Percentiles rank a stretch among this genome's conserved stretches.
Conservation (phyloP, 768 basidiomycete genomes). For the Hericium coralloides region DNA sequence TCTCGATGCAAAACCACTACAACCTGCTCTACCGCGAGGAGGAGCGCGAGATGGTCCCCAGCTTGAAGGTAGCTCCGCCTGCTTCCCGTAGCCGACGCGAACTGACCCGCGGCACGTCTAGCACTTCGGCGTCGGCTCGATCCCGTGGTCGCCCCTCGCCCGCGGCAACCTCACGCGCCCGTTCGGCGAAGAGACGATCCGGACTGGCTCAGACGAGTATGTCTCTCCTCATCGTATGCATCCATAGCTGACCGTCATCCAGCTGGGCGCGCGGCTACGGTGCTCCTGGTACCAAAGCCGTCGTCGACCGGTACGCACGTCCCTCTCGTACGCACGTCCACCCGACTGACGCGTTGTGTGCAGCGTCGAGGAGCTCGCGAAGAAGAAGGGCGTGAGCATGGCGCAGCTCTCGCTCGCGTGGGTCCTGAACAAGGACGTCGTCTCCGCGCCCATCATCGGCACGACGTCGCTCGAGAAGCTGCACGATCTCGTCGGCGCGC, state of each 20-base stretch:
- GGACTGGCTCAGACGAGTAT: not conserved
- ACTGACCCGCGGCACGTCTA: not conserved
- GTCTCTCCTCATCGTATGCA: not conserved
- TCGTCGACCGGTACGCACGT: not conserved
- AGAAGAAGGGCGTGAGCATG: too few species aligned
- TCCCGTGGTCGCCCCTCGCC: slow-evolving; percentile 4
- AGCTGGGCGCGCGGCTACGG: not conserved
- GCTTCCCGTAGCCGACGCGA: not conserved
- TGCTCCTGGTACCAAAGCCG: not conserved
- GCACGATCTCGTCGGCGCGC: slow-evolving; percentile 1
- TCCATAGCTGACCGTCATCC: not conserved
- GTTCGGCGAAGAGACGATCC: not conserved
- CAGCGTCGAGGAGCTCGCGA: too few species aligned
- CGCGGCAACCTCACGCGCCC: slow-evolving; percentile 1
- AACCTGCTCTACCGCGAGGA: slow-evolving; percentile 30
- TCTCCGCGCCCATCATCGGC: slow-evolving; percentile 1
- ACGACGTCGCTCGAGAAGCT: slow-evolving; percentile 2
- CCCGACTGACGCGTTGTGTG: too few species aligned
- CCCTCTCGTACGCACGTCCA: not conserved
- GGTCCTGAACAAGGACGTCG: not conserved
- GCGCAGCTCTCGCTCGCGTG: too few species aligned
- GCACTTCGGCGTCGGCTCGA: slow-evolving; percentile 2
- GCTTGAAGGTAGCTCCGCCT: slow-evolving; percentile 3
- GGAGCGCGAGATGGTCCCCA: slow-evolving; percentile 25
- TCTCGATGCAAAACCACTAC: slow-evolving; percentile 26